Base-by-base conservation (phyloP, 2,329 filamentous ascomycete species). In the Neopestalotiopsis sp. region DNA sequence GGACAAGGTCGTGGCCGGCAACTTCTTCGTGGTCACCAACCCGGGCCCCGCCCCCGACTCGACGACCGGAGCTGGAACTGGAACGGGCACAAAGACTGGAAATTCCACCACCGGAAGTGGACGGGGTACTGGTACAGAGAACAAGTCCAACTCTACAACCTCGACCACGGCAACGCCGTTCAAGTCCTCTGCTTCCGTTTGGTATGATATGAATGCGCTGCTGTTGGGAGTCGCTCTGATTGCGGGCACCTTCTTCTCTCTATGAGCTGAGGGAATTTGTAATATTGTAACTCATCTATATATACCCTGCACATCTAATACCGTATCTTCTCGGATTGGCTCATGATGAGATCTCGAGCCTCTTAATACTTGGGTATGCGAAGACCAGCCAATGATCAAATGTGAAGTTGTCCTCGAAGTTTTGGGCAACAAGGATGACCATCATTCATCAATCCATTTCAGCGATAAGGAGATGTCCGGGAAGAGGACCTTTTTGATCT, bases 21-120 rank as follows among this genome's bases (percentile, higher is more conserved):
- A 79, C 70, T 79, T 73, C 68, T 80, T 79, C 72, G 76, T 76
- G 30, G 77, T 79, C 38, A 77, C 77, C n/a, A 78, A 78, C 61
- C 71, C 75, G 0, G 76, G 76, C 3, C 73, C 75, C 32, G 71
- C 61, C 61, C 14, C 32, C 28, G 64, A 69, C 32, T 53, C 64
- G 42, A 49, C 64, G 10, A 20, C 64, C 30, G 49, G 63, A 13
- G 53, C 42, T 38, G 30, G 28, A 24, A 28, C 61, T 20, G 59
- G 61, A 34, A 63, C 28, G n/a, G 34, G 61, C 1, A 30, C 61
- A 4, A 34, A 9, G 4, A 28, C 38, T 20, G 61, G 61, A 65
- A 63, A 59, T 9, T 30, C 57, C 1, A 59, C 24, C 28, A 59
- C 57, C 13, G 57, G 57, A 17, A 59, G 24, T 9, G 30, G 57